Base-by-base conservation (phyloP, 176 grass and related monocot genomes). In the Triticum dicoccoides region DNA sequence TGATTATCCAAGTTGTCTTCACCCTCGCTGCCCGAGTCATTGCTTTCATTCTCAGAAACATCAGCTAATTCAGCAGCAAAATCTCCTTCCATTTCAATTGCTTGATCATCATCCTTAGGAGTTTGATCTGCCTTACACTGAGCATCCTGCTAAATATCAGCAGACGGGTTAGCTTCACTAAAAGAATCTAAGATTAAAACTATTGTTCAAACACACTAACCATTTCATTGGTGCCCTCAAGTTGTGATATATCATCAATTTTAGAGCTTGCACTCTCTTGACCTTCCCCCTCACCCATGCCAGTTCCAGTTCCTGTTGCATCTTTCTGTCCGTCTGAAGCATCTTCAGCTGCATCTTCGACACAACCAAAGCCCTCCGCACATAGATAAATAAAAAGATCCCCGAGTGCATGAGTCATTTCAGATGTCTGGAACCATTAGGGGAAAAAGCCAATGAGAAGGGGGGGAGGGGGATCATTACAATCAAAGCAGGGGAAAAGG, bases 271-370 rank as follows among this genome's bases (percentile, higher is more conserved):
- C 88, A 80, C 93, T 94, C 83, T 94, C 91, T 64, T 81, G 41
- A 51, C 96, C 96, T 73, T 96, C 88, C 68, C 96, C 96, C 29
- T 98, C 91, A 61, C 96, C 96, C 96, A 98, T 91, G 47, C 96
- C 96, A 83, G 96, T 98, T 86, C 96, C 96, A 82, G 71, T 94
- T 87, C 88, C 90, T 51, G 81, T 87, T 37, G 86, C 93, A 84
- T 94, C 88, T 82, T 92, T 76, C 61, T 92, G 84, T 82, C 89
- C 90, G 78, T 89, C 84, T 44, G 84, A 79, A 64, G 61, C 80
- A 86, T 78, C 89, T 89, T 98, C 96, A 47, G 69, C 71, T 84
- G 82, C 62, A 94, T 96, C 96, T 84, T 94, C 88, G 6, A 81
- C 20, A 29, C 91, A 90, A 86, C 96, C 93, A 92, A 98, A 94